Evolutionary conservation across 495 filamentous ascomycete genomes (phyloP).

Genomic region (Talaromyces ruber): DNA sequence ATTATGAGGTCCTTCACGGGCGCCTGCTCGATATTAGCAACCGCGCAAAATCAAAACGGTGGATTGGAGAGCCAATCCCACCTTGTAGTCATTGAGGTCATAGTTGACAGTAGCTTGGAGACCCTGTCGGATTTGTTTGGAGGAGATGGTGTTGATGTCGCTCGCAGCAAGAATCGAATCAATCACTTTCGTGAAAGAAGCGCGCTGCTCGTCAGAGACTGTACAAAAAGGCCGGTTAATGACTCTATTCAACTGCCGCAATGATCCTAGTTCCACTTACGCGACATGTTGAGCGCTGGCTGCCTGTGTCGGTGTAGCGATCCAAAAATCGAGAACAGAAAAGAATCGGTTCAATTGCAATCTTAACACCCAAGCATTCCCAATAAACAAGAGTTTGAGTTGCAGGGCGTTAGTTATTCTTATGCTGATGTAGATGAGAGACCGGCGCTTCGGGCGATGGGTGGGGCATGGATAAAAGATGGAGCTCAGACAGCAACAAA

Average conservation of each 20-base stretch:
- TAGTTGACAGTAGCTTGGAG: conserved; percentile 67
- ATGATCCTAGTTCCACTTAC: neutral
- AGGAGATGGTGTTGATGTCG: conserved; percentile 83
- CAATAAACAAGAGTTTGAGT: neutral
- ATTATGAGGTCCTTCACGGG: conserved; percentile 78
- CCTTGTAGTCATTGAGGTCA: conserved; percentile 85
- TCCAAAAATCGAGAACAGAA: neutral
- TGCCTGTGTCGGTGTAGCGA: neutral
- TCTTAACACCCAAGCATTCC: neutral
- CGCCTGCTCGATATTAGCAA: conserved; percentile 40
- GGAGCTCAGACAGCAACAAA: conserved; percentile 1
- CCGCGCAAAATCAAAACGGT: neutral
- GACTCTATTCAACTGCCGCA: conserved; percentile 23
- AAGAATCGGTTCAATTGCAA: neutral
- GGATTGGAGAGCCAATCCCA: conserved; percentile 23
- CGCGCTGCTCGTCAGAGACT: conserved; percentile 62
- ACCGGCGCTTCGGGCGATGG: conserved; percentile 3
- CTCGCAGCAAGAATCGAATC: conserved; percentile 77
- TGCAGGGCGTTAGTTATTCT: neutral
- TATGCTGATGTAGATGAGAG: neutral
- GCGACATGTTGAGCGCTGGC: conserved; percentile 3
- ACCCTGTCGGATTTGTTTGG: conserved; percentile 84
- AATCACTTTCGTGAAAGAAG: conserved; percentile 74
- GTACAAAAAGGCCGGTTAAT: conserved; percentile 28
- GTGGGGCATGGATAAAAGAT: conserved; percentile 4